Evolutionary conservation across 2,329 filamentous ascomycete species (phyloP).

Genomic region (Knufia petricola): DNA sequence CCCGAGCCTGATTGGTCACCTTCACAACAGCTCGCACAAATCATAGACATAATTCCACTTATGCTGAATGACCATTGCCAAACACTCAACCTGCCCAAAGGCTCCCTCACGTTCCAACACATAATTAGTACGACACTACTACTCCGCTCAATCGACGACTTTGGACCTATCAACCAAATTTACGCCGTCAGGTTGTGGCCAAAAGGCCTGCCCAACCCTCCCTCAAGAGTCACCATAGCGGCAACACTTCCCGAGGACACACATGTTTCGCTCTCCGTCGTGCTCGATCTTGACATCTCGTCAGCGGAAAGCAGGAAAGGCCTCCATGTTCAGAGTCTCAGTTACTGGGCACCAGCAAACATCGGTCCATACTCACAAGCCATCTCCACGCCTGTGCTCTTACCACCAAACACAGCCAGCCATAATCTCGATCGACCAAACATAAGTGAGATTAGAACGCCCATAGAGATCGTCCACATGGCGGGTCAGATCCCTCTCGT

Average conservation of each 20-base stretch:
- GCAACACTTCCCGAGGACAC: conserved; percentile 53
- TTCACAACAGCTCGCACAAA: conserved; percentile 14
- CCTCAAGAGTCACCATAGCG: conserved; percentile 74
- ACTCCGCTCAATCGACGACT: conserved; percentile 71
- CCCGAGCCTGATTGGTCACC: background rate
- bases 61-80: conserved; percentile 2
- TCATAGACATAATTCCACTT: conserved; percentile 9
- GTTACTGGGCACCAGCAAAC: conserved; percentile 96
- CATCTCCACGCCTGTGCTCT: conserved; percentile 44
- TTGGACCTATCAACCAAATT: conserved; percentile 61
- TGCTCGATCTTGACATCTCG: conserved; percentile 30
- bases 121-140: conserved; percentile 46
- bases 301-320: conserved; percentile 31
- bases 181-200: conserved; percentile 62
- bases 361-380: conserved; percentile 96
- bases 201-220: conserved; percentile 60
- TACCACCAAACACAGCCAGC: conserved; percentile 2
- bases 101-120: background rate
- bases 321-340: conserved; percentile 83
- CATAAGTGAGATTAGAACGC: background rate
- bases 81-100: background rate
- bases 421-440: background rate
- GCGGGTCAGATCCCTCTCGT: conserved; percentile 88
- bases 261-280: conserved; percentile 52
- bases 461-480: conserved; percentile 48